phyloP scores from a whole-genome alignment of 2,329 filamentous ascomycete species.

The Aspergillus floridensis region DNA sequence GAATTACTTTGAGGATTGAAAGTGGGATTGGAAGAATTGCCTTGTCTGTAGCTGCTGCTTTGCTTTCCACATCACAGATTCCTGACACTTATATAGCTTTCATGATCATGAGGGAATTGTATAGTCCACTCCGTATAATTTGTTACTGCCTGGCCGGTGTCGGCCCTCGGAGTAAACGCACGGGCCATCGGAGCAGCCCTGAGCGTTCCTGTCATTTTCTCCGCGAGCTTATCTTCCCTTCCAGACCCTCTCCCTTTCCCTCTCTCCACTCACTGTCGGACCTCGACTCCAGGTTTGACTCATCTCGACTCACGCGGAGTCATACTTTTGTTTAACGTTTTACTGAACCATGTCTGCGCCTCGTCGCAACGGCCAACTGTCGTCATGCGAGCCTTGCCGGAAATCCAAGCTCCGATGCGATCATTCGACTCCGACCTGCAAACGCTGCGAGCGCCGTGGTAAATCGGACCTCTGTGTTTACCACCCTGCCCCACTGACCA shows the following conservation, averaged over 20 bases:
- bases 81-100: neutral
- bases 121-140: neutral
- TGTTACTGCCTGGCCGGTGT: neutral
- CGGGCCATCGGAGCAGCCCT: slow-evolving; percentile 1
- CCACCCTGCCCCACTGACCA: slow-evolving; percentile 15
- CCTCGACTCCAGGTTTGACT: neutral
- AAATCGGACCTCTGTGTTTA: slow-evolving; percentile 16
- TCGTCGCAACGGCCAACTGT: slow-evolving; percentile 14
- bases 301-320: neutral
- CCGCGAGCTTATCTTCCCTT: neutral
- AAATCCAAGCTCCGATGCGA: slow-evolving; percentile 27
- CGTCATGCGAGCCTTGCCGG: slow-evolving; percentile 26
- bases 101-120: neutral
- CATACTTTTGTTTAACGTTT: neutral
- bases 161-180: slow-evolving; percentile 1
- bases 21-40: neutral
- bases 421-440: slow-evolving; percentile 18
- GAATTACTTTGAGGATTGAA: neutral
- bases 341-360: neutral
- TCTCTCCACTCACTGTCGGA: neutral
- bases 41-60: neutral
- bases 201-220: neutral
- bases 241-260: neutral
- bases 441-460: slow-evolving; percentile 14
- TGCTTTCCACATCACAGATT: neutral